phyloP scores from a whole-genome alignment of 495 filamentous ascomycete genomes.

The Rostrohypoxylon terebratum region DNA sequence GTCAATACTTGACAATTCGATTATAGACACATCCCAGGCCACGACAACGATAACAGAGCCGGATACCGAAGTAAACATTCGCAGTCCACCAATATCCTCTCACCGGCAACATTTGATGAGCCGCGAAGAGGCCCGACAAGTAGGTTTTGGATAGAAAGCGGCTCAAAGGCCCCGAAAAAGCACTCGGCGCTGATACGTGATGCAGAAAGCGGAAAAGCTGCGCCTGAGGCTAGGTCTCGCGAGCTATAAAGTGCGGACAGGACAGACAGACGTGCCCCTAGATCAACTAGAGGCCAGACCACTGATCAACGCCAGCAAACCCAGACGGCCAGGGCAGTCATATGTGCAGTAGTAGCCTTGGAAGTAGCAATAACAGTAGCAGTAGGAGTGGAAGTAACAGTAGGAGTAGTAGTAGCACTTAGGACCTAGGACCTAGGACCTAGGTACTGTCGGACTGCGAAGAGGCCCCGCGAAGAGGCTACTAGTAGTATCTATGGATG shows the following conservation, averaged over 20 bases:
- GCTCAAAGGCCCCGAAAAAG: not conserved
- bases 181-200: conserved; percentile 2
- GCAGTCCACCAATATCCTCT: conserved; percentile 18
- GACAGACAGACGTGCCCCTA: conserved; percentile 63
- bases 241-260: conserved; percentile 65
- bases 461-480: too few relatives aligned
- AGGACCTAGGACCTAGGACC: too few relatives aligned
- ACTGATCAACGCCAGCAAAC: not conserved
- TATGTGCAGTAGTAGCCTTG: too few relatives aligned
- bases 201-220: conserved; percentile 62
- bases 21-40: conserved; percentile 51
- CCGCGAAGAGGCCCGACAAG: conserved; percentile 58
- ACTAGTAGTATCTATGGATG: not conserved
- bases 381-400: too few relatives aligned
- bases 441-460: too few relatives aligned
- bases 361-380: too few relatives aligned
- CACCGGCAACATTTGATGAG: conserved; percentile 46
- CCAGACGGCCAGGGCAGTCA: not conserved
- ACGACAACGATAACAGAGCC: conserved; percentile 57
- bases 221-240: conserved; percentile 64
- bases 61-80: conserved; percentile 41
- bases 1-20: conserved; percentile 55
- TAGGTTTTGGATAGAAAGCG: conserved; percentile 36
- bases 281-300: conserved; percentile 53
- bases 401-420: too few relatives aligned